Conservation (phyloP, 129 eudicot species). For the Pseudognaphalium luteoalbum region DNA sequence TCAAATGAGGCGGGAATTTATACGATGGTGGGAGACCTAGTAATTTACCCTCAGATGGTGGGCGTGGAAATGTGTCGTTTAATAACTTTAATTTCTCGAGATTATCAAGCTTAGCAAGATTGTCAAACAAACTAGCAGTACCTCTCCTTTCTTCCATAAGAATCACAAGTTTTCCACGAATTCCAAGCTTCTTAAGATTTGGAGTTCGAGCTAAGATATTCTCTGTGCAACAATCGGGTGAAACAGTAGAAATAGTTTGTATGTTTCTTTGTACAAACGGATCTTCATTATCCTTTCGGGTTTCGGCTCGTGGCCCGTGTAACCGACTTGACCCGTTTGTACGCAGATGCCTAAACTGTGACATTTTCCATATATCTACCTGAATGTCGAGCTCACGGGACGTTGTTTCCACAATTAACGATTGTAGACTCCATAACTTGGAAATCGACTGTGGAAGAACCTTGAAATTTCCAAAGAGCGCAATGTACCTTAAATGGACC, state of each 20-base stretch:
- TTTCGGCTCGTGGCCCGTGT: constrained; percentile 45
- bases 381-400: constrained; percentile 39
- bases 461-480: constrained; percentile 45
- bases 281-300: constrained; percentile 39
- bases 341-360: constrained; percentile 54
- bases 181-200: constrained; percentile 48
- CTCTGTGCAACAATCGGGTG: constrained; percentile 51
- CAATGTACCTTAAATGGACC: constrained; percentile 52
- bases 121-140: constrained; percentile 28
- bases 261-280: constrained; percentile 48
- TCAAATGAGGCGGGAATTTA: constrained; percentile 42
- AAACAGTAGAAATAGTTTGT: constrained; percentile 49
- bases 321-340: constrained; percentile 48
- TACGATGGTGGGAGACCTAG: constrained; percentile 22
- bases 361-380: constrained; percentile 65
- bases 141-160: constrained; percentile 38
- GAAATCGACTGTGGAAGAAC: constrained; percentile 46
- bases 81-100: constrained; percentile 44
- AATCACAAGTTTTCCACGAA: constrained; percentile 41
- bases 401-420: constrained; percentile 49
- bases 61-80: constrained; percentile 30
- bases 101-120: constrained; percentile 38
- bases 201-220: constrained; percentile 45
- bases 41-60: constrained; percentile 30
- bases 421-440: constrained; percentile 58